phyloP scores from a whole-genome alignment of 164 flowering plant species.

The Houttuynia cordata region DNA sequence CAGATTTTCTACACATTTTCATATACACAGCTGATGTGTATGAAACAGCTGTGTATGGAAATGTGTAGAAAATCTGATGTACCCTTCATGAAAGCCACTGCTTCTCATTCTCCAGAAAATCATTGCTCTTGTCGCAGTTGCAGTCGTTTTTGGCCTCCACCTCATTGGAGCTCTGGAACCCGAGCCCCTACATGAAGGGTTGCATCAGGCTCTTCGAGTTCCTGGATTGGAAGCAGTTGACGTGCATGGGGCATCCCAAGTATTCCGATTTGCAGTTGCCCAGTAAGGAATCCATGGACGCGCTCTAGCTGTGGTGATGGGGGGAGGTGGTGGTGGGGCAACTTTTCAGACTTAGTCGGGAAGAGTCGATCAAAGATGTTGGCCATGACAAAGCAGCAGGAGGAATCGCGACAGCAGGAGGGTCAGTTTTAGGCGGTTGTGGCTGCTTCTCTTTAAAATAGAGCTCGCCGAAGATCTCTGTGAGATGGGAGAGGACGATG shows the following conservation, averaged over 20 bases:
- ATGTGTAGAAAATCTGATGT: too few relatives aligned
- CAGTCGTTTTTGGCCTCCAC: conserved; percentile 14
- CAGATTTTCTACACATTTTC: too few relatives aligned
- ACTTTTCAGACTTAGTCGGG: background rate
- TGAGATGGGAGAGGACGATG: conserved; percentile 25
- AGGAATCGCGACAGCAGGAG: background rate
- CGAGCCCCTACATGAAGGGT: conserved; percentile 2
- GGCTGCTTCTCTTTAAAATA: conserved; percentile 38
- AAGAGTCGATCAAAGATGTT: background rate
- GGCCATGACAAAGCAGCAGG: conserved; percentile 1
- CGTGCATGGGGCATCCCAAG: conserved; percentile 1
- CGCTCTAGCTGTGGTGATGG: background rate
- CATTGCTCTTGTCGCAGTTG: conserved; percentile 6
- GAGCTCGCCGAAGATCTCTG: conserved; percentile 75
- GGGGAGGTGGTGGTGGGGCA: background rate
- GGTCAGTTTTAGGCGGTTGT: too few relatives aligned
- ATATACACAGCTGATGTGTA: too few relatives aligned
- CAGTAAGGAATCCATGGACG: conserved; percentile 6
- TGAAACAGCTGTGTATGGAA: too few relatives aligned
- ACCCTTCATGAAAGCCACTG: background rate
- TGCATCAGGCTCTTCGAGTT: background rate
- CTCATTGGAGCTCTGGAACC: conserved; percentile 4
- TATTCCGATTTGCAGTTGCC: background rate
- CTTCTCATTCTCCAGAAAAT: background rate
- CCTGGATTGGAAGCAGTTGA: conserved; percentile 1